Base-by-base conservation (phyloP, 106 monocot species). In the Apostasia ramifera region DNA sequence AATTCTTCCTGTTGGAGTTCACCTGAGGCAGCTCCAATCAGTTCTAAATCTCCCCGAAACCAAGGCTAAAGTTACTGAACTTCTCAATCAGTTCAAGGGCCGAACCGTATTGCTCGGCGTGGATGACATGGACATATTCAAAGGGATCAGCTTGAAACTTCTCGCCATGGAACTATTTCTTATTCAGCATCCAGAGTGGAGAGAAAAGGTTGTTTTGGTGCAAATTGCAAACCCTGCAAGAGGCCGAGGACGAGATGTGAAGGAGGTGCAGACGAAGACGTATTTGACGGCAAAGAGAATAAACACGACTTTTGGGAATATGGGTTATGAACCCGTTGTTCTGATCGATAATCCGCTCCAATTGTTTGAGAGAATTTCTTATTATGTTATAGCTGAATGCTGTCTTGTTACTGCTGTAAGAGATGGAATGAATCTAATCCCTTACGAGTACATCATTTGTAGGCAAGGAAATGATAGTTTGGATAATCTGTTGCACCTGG, bases 341-440 rank as follows among this genome's bases (percentile, higher is more conserved):
- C 68, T 83, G 9, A 73, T 83, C 40, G 83, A 79, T 57, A 59
- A 11, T 46, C 79, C 79, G 1, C 79, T 83, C 63, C 83, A 79
- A 50, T 67, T 79, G 26, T 83, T 76, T n/a, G 83, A 83, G 69
- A 79, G 67, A 70, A 76, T 83, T 47, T 76, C 83, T 45, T 83
- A 83, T 49, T 83, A 83, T 44, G 69, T 73, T 2, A 73, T 83
- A 51, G 75, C 83, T 2, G 83, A 83, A 58, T 79, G 83, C 46
- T 83, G 83, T 49, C 76, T 83, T 26, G 83, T 83, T 3, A 83
- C 79, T 64, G 79, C 83, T 59, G 83, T 83, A n/a, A 76, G 83
- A 45, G 83, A 83, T 55, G 83, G 83, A 46, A 83, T 83, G 83
- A 83, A 83, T 69, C 79, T 83, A 1, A 79, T 83, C 8, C 83